Evolutionary conservation across 2,329 filamentous ascomycete species (phyloP).

Genomic region (Clarireedia hainanense): DNA sequence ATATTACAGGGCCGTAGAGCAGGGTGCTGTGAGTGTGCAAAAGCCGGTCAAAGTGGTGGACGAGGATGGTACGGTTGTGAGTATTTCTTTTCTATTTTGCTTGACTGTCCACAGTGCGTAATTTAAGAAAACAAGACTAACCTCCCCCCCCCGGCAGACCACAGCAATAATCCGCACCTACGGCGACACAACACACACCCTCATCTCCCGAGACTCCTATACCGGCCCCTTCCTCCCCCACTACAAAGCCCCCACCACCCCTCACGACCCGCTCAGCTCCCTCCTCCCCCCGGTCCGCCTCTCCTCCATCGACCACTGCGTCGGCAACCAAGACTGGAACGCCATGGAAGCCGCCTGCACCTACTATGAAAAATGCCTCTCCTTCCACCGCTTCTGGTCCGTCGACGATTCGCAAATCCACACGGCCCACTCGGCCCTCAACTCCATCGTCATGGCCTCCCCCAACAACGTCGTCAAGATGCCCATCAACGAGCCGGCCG

Average conservation of each 20-base stretch:
- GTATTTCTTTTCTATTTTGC: background rate
- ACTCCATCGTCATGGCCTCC: conserved; percentile 83
- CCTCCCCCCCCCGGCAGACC: conserved; percentile 26
- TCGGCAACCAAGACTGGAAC: conserved; percentile 94
- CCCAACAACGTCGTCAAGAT: conserved; percentile 86
- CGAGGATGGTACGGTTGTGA: conserved; percentile 41
- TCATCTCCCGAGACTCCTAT: conserved; percentile 68
- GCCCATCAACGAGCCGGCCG: conserved; percentile 95
- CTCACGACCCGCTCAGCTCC: conserved; percentile 30
- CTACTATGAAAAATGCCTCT: conserved; percentile 78
- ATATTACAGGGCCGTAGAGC: conserved; percentile 62
- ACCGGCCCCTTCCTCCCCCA: conserved; percentile 74
- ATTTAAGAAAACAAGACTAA: background rate
- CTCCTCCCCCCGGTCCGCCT: conserved; percentile 58
- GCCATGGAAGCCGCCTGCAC: conserved; percentile 64
- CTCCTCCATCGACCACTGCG: conserved; percentile 85
- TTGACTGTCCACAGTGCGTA: background rate
- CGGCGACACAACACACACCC: conserved; percentile 89
- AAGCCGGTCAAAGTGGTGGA: conserved; percentile 48
- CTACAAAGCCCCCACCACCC: conserved; percentile 49
- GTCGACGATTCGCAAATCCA: conserved; percentile 90
- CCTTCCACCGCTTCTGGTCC: conserved; percentile 96
- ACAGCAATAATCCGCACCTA: conserved; percentile 84
- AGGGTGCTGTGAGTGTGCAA: conserved; percentile 55
- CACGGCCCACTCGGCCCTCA: conserved; percentile 85